Evolutionary conservation across 306 rosid species (phyloP).

Genomic region (Gastrolobium villosum): DNA sequence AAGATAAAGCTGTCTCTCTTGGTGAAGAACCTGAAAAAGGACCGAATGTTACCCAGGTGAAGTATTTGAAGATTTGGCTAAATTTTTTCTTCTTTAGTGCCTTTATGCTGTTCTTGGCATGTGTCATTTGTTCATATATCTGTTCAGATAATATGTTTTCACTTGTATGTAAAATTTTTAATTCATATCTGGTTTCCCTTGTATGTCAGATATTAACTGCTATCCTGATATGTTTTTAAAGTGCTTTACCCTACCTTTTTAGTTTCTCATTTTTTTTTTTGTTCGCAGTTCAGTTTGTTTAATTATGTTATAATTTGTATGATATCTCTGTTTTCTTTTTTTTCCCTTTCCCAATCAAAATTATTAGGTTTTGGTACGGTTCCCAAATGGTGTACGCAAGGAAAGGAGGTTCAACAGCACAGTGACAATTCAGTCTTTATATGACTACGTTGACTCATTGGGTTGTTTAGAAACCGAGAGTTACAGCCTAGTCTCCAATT

Average conservation of each 20-base stretch:
- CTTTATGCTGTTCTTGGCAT: slow-evolving; percentile 13
- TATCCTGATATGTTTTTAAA: not conserved
- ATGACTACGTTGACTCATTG: slow-evolving; percentile 93
- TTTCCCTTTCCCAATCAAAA: slow-evolving; percentile 9
- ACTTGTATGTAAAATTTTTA: not conserved
- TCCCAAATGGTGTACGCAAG: slow-evolving; percentile 93
- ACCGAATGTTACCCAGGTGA: slow-evolving; percentile 90
- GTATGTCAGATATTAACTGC: not conserved
- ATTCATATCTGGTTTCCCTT: not conserved
- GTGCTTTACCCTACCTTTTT: not conserved
- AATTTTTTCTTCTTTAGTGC: slow-evolving; percentile 22
- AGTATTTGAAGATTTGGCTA: slow-evolving; percentile 21
- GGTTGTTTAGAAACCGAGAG: slow-evolving; percentile 72
- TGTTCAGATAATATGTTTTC: slow-evolving; percentile 8
- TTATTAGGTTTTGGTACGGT: slow-evolving; percentile 90
- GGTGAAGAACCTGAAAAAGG: slow-evolving; percentile 97
- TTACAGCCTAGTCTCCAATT: slow-evolving; percentile 89
- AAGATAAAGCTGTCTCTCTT: slow-evolving; percentile 84
- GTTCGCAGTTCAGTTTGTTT: slow-evolving; percentile 8
- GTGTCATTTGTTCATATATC: slow-evolving; percentile 14
- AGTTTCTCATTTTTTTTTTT: not conserved
- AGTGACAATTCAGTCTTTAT: slow-evolving; percentile 71
- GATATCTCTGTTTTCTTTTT: slow-evolving; percentile 20
- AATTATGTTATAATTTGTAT: slow-evolving; percentile 14
- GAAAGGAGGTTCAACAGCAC: slow-evolving; percentile 89